These are phyloP conservation scores for Amanita muscaria DNA, from an alignment of 768 basidiomycete species.

Conservation along the genomic window DNA sequence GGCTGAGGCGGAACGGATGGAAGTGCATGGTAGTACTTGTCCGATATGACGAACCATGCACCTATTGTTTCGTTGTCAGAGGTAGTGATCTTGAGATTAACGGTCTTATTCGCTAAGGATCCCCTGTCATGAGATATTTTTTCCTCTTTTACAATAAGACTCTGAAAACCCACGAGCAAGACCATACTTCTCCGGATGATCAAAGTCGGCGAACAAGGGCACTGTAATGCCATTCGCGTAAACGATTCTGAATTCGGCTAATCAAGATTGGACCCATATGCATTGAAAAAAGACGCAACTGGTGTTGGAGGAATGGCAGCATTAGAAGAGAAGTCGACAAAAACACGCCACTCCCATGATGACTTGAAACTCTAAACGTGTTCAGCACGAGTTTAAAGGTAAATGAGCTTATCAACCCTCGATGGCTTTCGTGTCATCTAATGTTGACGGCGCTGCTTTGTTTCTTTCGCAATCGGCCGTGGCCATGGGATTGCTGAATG, in stretches of 20 bases:
- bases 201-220: slow-evolving; percentile 56
- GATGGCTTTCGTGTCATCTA: no score
- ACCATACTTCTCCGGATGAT: slow-evolving; percentile 68
- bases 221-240: slow-evolving; percentile 62
- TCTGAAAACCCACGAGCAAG: slow-evolving; percentile 66
- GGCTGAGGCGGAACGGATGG: slow-evolving; percentile 29
- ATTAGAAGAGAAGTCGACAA: slow-evolving; percentile 40
- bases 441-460: no score
- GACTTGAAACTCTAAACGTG: no score
- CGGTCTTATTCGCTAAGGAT: slow-evolving; percentile 60
- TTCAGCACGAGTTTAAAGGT: no score
- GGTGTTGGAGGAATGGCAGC: slow-evolving; percentile 60
- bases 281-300: slow-evolving; percentile 36
- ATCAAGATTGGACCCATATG: slow-evolving; percentile 2
- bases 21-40: slow-evolving; percentile 48
- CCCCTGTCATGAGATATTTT: background rate
- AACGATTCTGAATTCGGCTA: slow-evolving; percentile 21
- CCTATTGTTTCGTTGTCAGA: slow-evolving; percentile 75
- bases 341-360: slow-evolving; percentile 47
- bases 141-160: no score
- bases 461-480: no score
- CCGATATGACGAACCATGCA: slow-evolving; percentile 77
- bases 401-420: no score
- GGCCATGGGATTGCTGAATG: no score
- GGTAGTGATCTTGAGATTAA: slow-evolving; percentile 62